A percentile compares a stretch with the other conserved stretches of the same genome.
phyloP scores from a whole-genome alignment of 108 stramenopile genomes.

The Bacterosira constricta region DNA sequence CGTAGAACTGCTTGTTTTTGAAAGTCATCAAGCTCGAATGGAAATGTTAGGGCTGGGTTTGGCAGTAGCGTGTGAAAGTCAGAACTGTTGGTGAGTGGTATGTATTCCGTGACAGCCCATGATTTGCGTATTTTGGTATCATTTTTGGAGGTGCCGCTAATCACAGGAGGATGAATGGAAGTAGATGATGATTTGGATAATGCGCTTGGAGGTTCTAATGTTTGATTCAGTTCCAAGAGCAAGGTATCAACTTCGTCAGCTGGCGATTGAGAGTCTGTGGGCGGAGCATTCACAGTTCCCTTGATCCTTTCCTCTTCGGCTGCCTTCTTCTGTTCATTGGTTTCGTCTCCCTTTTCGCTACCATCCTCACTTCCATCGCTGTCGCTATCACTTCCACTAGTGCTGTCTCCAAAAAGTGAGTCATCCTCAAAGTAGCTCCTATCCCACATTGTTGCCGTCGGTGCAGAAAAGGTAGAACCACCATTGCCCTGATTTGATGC shows the following conservation, averaged over 20 bases:
- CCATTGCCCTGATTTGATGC: not conserved
- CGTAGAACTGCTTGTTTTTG: slow-evolving; percentile 92
- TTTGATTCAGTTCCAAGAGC: slow-evolving; percentile 57
- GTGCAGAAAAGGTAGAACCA: not conserved
- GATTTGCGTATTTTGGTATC: slow-evolving; percentile 61
- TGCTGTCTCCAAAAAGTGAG: slow-evolving; percentile 77
- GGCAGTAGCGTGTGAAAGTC: slow-evolving; percentile 76
- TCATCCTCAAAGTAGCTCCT: slow-evolving; percentile 80
- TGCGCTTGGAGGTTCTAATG: slow-evolving; percentile 11
- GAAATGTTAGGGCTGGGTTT: slow-evolving; percentile 70
- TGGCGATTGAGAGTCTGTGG: not conserved
- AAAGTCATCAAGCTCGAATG: slow-evolving; percentile 87
- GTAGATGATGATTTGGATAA: slow-evolving; percentile 11
- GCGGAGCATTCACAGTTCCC: not conserved
- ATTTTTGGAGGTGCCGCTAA: slow-evolving; percentile 13
- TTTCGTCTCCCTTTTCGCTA: slow-evolving; percentile 31
- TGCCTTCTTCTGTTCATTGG: slow-evolving; percentile 16
- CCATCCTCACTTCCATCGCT: slow-evolving; percentile 36
- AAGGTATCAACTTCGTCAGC: slow-evolving; percentile 66
- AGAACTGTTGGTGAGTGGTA: slow-evolving; percentile 53
- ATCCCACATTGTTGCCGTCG: slow-evolving; percentile 38
- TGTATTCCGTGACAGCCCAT: slow-evolving; percentile 79
- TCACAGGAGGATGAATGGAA: slow-evolving; percentile 46
- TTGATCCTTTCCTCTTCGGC: not conserved
- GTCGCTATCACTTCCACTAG: slow-evolving; percentile 48